Base-by-base conservation (phyloP, 176 grass and related monocot genomes). In the Triticum urartu region DNA sequence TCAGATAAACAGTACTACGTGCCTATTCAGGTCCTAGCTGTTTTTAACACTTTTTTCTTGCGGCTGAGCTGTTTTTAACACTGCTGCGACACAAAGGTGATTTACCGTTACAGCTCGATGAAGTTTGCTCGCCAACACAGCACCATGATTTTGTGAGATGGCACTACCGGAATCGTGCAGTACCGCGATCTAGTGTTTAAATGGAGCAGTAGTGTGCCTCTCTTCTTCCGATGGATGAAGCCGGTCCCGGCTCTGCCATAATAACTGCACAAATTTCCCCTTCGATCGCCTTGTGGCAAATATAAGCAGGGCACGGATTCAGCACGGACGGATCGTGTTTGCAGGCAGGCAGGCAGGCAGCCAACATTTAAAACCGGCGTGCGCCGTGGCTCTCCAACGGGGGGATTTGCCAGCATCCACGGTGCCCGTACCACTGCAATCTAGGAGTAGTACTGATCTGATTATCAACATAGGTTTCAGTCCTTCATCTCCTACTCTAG, bases 321-420 rank as follows among this genome's bases (percentile, higher is more conserved):
- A 75, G 30, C 40, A 71, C 62, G 52, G 28, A 11, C 72, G 52
- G 40, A 73, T 67, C 42, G 30, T 79, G 81, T 11, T 79, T 45
- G 39, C 69, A 72, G 21, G 39, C 36, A 72, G 36, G 39, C 69
- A 72, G 21, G 39, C 36, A 72, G 36, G 58, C 13, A 25, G 7
- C 9, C 63, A 50, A 45, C 48, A 70, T 78, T 47, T 64, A 45
- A 63, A 68, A 43, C 22, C 32, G 15, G 13, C 58, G 59, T 30
- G 35, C 26, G 30, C 10, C 11, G 36, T 79, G n/a, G 40, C 50
- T 88, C 88, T 68, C n/a, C 7, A 70, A 64, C 71, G 21, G 81
- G 21, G 7, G 50, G 66, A 67, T 62, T 63, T 39, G 43, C 45
- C 67, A 14, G 7, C 6, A 12, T 78, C 24, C 35, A 17, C 36